Base-by-base conservation (phyloP, 2,329 filamentous ascomycete species). In the Neopestalotiopsis clavispora region DNA sequence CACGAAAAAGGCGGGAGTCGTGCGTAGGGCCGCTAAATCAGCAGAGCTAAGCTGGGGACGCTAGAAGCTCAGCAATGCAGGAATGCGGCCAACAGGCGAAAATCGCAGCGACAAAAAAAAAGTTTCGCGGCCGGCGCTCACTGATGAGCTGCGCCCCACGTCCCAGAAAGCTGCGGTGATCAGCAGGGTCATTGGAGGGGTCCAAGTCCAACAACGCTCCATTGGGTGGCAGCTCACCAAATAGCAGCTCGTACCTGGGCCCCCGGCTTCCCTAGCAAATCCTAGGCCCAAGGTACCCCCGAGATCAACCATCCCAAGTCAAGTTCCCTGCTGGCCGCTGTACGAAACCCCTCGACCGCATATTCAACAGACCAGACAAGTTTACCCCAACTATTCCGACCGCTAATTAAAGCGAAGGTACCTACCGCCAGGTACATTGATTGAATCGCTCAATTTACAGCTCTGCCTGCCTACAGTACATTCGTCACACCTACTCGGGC, bases 361-460 rank as follows among this genome's bases (percentile, higher is more conserved):
- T 17, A 66, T 76, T 78, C 74, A 75, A 75, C 74, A 75, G 71
- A 71, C 72, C 71, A 72, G 63, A 69, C 72, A 72, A 73, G 70
- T 75, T 77, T 77, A 76, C 77, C 76, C 77, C 76, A 78, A 77
- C 75, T 77, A 76, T 73, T 77, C 73, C 75, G 75, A 72, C 67
- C 42, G 64, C 52, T 65, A 66, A 52, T 52, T 52, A 52, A 52
- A 52, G 45, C n/a, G 9, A 52, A 52, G 20, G 45, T 52, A 52
- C 45, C 45, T 52, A 20, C 45, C 45, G 20, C 17, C 17, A 20
- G 45, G 45, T 52, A 52, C 45, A 17, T 52, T n/a, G 13, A 42
- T 64, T 61, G 58, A 67, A 67, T 71, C 57, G 34, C 34, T 68
- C n/a, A 14, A 6, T 32, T 30, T 59, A 14, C 23, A 30, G 23